Evolutionary conservation across 164 flowering plant species (phyloP), one percentile per base, ranked within the genome.

Genomic region (Macadamia tetraphylla): DNA sequence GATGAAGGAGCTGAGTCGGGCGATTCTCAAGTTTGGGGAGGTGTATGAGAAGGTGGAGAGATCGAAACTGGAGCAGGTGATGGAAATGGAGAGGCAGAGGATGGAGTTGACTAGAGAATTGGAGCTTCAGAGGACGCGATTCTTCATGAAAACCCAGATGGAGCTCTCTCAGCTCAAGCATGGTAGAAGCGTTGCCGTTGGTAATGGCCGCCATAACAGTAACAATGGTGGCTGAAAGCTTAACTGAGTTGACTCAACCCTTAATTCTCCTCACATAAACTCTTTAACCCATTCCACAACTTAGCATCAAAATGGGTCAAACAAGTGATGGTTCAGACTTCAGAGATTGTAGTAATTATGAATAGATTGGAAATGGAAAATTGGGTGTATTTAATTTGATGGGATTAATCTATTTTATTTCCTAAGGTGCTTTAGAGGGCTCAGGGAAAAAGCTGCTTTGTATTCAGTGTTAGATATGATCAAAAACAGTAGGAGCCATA

Each of bases 61-160:
- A n/a, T 53, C 57, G 18, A 53, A 53, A 17, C 17, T 53, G 57
- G 57, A 53, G 57, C 57, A 53, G 57, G 18, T 53, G 57, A 53
- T 53, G 57, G 57, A 53, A n/a, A 53, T 53, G 57, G 57, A 53
- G 18, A 53, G 18, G n/a, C 57, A 53, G 57, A 53, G 57, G 18
- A 53, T 53, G 57, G 57, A 53, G 57, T 53, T 53, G 57, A 53
- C 57, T 5, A 13, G 57, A n/a, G 57, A 53, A 6, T 53, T 53
- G 17, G 57, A 53, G 57, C 15, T 53, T 14, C 57, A 53, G 57
- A 53, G 57, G 57, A 14, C 15, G 57, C 17, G 57, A 3, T 53
- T 53, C 18, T 53, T 53, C 57, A 53, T 53, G 57, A 53, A 53
- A 17, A 53, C 57, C 57, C 57, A 53, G 57, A 11, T 53, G 5